Conservation (phyloP, 192 early-diverging fungal genomes). For the Mortierella alpina region DNA sequence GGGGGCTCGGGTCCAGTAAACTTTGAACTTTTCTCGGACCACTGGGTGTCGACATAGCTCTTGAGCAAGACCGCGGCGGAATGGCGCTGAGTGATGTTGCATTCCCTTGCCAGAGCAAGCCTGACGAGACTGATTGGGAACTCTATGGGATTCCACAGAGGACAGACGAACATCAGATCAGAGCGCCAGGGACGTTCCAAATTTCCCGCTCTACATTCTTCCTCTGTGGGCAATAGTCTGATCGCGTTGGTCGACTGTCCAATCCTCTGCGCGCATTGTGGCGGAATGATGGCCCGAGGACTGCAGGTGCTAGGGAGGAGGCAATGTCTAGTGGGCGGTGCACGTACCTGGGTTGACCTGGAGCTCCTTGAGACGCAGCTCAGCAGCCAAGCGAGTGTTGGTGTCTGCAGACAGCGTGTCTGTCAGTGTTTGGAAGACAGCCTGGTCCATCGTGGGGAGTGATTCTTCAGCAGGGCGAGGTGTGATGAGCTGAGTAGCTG, state of each 20-base stretch:
- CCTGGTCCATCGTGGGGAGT: conserved; percentile 73
- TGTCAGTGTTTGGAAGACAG: conserved; percentile 77
- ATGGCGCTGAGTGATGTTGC: conserved; percentile 72
- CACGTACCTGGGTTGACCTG: conserved; percentile 67
- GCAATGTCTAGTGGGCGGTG: background rate
- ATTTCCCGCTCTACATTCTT: too few species aligned
- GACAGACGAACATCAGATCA: background rate
- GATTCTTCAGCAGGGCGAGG: background rate
- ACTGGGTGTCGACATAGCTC: conserved; percentile 79
- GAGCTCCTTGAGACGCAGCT: conserved; percentile 75
- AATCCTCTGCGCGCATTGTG: too few species aligned
- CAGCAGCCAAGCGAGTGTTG: conserved; percentile 72
- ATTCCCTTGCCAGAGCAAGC: conserved; percentile 72
- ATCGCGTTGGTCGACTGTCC: too few species aligned
- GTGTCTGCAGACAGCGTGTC: conserved; percentile 75
- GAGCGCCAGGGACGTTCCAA: too few species aligned
- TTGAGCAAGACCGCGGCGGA: conserved; percentile 79
- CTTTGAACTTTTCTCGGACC: conserved; percentile 69
- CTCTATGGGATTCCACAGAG: conserved; percentile 43
- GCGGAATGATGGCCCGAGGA: background rate
- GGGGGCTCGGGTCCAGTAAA: conserved; percentile 69
- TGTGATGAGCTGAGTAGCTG: background rate
- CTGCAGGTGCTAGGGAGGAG: background rate
- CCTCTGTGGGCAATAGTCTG: too few species aligned
- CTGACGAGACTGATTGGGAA: conserved; percentile 77